phyloP scores from a whole-genome alignment of 345 rosid genomes.

The Hibiscus tridactylites region DNA sequence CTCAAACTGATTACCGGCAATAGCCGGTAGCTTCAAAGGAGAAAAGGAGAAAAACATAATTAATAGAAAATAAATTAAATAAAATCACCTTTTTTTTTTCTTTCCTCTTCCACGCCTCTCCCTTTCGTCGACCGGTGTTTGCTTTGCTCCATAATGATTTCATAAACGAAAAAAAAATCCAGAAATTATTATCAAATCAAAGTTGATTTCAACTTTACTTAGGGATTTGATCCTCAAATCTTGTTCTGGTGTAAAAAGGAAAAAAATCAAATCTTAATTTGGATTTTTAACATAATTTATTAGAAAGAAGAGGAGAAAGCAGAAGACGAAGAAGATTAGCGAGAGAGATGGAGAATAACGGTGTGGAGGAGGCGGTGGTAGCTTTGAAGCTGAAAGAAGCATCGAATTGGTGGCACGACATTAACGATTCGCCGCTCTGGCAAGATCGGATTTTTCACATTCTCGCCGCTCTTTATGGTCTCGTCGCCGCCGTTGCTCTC shows the following conservation, averaged over 20 bases:
- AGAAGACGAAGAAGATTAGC: background rate
- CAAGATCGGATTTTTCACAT: slow-evolving; percentile 75
- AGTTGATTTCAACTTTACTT: background rate
- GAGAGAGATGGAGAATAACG: slow-evolving; percentile 24
- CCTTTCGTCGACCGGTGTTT: background rate
- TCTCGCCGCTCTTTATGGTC: slow-evolving; percentile 58
- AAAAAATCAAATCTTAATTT: background rate
- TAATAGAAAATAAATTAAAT: too few species aligned
- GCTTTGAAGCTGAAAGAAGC: slow-evolving; percentile 45
- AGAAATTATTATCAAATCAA: background rate
- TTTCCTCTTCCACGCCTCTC: background rate
- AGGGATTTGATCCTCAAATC: background rate
- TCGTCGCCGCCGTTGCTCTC: slow-evolving; percentile 66
- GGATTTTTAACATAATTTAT: background rate
- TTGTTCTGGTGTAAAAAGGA: background rate
- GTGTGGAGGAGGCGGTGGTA: slow-evolving; percentile 22
- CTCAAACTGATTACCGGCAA: background rate
- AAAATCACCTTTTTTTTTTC: background rate
- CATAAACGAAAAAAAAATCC: background rate
- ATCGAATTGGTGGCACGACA: slow-evolving; percentile 61
- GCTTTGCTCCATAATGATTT: background rate
- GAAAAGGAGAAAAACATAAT: background rate
- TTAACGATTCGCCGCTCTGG: slow-evolving; percentile 62
- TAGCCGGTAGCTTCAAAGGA: background rate
- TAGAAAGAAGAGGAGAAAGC: background rate